These are phyloP conservation scores for Zygotorulaspora chibaensis DNA, from an alignment of 805 yeast genomes.

Conservation along the genomic window DNA sequence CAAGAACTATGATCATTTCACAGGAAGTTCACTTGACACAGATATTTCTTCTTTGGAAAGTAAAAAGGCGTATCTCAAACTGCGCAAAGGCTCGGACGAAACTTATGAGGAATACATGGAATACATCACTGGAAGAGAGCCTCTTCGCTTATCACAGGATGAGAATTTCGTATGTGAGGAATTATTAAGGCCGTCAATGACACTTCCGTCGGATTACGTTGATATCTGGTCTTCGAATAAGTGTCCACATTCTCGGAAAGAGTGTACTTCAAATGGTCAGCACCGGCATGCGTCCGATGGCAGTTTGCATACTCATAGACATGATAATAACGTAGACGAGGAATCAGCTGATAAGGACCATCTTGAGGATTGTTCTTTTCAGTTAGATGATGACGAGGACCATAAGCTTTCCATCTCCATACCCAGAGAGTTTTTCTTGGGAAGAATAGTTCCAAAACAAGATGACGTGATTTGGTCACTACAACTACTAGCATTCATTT, in stretches of 20 bases:
- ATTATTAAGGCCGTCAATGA: conserved; percentile 12
- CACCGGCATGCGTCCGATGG: conserved; percentile 1
- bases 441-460: conserved; percentile 81
- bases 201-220: conserved; percentile 25
- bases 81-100: conserved; percentile 19
- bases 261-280: conserved; percentile 1
- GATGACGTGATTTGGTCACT: conserved; percentile 94
- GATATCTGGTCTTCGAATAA: conserved; percentile 21
- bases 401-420: conserved; percentile 31
- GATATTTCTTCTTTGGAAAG: conserved; percentile 18
- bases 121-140: conserved; percentile 19
- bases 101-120: conserved; percentile 20
- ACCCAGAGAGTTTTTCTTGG: conserved; percentile 57
- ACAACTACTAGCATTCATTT: conserved; percentile 86
- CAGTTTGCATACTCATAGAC: not conserved
- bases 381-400: conserved; percentile 12
- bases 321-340: conserved; percentile 5
- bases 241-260: conserved; percentile 1
- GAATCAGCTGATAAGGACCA: conserved; percentile 2
- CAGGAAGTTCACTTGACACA: conserved; percentile 13
- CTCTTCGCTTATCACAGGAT: conserved; percentile 14
- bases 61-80: conserved; percentile 14
- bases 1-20: conserved; percentile 34
- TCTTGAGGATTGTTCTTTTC: conserved; percentile 13
- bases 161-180: conserved; percentile 12